Evolutionary conservation across 2,329 filamentous ascomycete species (phyloP).

Genomic region (Chaetomium olivaceum): DNA sequence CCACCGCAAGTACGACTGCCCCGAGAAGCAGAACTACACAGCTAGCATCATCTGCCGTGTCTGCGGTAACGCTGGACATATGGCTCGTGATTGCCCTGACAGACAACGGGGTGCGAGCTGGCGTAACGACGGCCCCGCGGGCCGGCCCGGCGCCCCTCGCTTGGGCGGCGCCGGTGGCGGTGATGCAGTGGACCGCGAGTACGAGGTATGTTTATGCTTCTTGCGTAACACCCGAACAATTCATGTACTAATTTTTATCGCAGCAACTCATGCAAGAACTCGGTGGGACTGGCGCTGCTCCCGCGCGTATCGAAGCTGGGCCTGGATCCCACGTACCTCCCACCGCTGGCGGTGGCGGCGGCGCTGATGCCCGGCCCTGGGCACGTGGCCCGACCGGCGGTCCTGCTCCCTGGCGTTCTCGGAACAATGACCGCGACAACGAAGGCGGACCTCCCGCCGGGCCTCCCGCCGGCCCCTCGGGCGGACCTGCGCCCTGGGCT

Average conservation of each 20-base stretch:
- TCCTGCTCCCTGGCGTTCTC: conserved; percentile 75
- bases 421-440: conserved; percentile 54
- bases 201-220: conserved; percentile 68
- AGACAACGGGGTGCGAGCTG: conserved; percentile 86
- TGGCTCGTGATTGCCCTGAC: conserved; percentile 97
- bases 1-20: conserved; percentile 98
- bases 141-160: conserved; percentile 61
- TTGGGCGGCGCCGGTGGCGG: conserved; percentile 68
- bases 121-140: conserved; percentile 72
- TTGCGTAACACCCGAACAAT: too few relatives aligned
- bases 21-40: conserved; percentile 97
- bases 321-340: conserved; percentile 53
- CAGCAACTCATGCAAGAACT: conserved; percentile 98
- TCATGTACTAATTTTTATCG: conserved; percentile 42
- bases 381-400: conserved; percentile 82
- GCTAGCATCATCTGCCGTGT: conserved; percentile 98
- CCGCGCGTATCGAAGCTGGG: conserved; percentile 83
- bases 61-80: conserved; percentile 96
- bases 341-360: conserved; percentile 56
- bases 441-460: conserved; percentile 37
- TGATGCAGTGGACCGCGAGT: conserved; percentile 88
- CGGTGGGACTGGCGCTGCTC: conserved; percentile 69
- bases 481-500: conserved; percentile 60
- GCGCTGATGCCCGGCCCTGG: conserved; percentile 76
- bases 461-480: conserved; percentile 38